Percentiles rank a stretch among this genome's conserved stretches.
Conservation (phyloP, 371 early-diverging fungal genomes). For the Scutellospora calospora region DNA sequence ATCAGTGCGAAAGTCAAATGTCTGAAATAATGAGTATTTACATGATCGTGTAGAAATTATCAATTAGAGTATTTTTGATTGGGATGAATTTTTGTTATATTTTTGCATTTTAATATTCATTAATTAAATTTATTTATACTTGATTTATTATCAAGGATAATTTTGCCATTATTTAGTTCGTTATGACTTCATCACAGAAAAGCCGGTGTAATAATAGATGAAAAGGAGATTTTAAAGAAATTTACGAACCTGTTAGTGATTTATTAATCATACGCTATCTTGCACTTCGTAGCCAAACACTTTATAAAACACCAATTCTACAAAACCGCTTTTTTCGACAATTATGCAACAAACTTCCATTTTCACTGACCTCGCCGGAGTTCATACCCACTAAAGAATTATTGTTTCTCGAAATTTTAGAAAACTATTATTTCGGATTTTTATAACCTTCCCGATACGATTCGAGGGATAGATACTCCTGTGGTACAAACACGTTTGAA, state of each 20-base stretch:
- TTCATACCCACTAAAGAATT: slow-evolving; percentile 93
- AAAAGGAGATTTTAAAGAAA: slow-evolving; percentile 87
- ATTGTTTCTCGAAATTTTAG: slow-evolving; percentile 77
- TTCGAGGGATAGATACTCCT: slow-evolving; percentile 87
- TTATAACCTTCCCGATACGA: slow-evolving; percentile 79
- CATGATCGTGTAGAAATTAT: slow-evolving; percentile 78
- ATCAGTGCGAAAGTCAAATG: slow-evolving; percentile 70
- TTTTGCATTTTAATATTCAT: slow-evolving; percentile 62
- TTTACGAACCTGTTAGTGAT: slow-evolving; percentile 83
- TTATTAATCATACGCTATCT: slow-evolving; percentile 79
- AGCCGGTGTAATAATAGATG: slow-evolving; percentile 84
- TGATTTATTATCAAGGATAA: slow-evolving; percentile 73
- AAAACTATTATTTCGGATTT: slow-evolving; percentile 85
- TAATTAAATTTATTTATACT: too few species aligned
- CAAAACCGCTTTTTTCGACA: slow-evolving; percentile 59
- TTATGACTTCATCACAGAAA: slow-evolving; percentile 80
- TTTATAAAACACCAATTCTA: slow-evolving; percentile 72
- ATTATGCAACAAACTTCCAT: slow-evolving; percentile 70
- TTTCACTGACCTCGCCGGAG: slow-evolving; percentile 84
- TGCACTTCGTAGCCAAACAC: slow-evolving; percentile 61
- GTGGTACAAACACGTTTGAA: slow-evolving; percentile 92
- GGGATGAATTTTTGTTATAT: slow-evolving; percentile 87
- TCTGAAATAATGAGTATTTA: slow-evolving; percentile 45
- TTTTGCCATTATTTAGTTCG: slow-evolving; percentile 95
- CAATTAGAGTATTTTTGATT: slow-evolving; percentile 92